A percentile compares a stretch with the other conserved stretches of the same genome.
Evolutionary conservation across 768 basidiomycete genomes (phyloP).

Genomic region (Galerina sulciceps): DNA sequence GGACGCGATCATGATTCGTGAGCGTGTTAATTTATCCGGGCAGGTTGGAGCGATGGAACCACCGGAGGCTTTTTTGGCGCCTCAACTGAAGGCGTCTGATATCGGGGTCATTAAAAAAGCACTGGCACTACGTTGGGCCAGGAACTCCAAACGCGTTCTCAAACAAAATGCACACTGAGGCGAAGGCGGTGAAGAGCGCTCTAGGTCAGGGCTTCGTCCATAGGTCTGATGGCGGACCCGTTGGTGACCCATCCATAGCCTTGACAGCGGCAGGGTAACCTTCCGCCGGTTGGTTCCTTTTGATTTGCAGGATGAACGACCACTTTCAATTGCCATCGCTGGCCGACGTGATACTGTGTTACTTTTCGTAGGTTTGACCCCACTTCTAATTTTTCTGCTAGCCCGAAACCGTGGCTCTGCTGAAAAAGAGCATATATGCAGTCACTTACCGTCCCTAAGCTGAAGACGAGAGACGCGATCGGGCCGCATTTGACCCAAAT

Average conservation of each 20-base stretch:
- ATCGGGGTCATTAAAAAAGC: slow-evolving; percentile 79
- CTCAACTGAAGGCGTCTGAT: slow-evolving; percentile 55
- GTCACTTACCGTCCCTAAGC: slow-evolving; percentile 53
- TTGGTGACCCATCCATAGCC: background rate
- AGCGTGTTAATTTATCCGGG: slow-evolving; percentile 71
- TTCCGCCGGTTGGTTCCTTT: slow-evolving; percentile 56
- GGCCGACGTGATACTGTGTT: slow-evolving; percentile 66
- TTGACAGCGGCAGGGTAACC: slow-evolving; percentile 29
- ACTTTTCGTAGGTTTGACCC: background rate
- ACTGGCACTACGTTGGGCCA: slow-evolving; percentile 67
- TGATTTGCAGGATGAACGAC: slow-evolving; percentile 67
- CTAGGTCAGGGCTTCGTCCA: slow-evolving; percentile 48
- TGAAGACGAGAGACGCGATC: slow-evolving; percentile 48
- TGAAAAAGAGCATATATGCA: slow-evolving; percentile 61
- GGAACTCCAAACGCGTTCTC: slow-evolving; percentile 43
- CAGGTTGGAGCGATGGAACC: slow-evolving; percentile 67
- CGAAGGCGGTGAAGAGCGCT: slow-evolving; percentile 52
- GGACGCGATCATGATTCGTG: slow-evolving; percentile 61
- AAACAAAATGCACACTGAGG: slow-evolving; percentile 46
- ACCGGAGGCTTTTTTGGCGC: slow-evolving; percentile 51
- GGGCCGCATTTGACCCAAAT: slow-evolving; percentile 53
- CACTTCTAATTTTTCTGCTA: slow-evolving; percentile 21
- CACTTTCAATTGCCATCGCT: slow-evolving; percentile 75
- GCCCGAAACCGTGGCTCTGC: slow-evolving; percentile 57
- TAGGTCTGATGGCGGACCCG: slow-evolving; percentile 3